Evolutionary conservation across 1,284 basidiomycete species (phyloP), one percentile per base, ranked within the genome.

Genomic region (Ustilago vetiveriae): DNA sequence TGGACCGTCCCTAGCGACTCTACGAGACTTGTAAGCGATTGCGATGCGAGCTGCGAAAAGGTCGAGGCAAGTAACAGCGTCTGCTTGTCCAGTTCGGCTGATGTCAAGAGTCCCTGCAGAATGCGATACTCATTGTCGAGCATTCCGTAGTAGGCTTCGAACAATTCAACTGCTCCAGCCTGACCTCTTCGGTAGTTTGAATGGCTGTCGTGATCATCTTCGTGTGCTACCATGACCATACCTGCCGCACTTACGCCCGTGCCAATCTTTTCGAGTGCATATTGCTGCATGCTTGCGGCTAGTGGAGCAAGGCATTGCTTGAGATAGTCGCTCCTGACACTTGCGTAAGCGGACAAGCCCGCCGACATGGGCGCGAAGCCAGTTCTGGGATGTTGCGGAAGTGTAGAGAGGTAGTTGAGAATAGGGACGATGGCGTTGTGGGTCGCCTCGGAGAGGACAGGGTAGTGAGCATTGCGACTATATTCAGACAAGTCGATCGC

Each of bases 81-180:
- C 47, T 72, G 67, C 26, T 50, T 48, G 36, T 60, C 50, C 19
- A 67, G 56, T 21, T 73, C 60, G 19, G 62, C 58, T 10, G 57
- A 59, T 1, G 62, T 40, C 3, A 79, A 41, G 1, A 79, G 40
- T 4, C 62, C 48, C 10, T 69, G 43, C 17, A 74, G 32, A 36
- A 76, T 64, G 10, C 59, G 46, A 22, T 73, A 67, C 35, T 79
- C 74, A 41, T 68, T 72, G 23, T 80, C 71, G 1, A 78, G 55
- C 60, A 79, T 71, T 23, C 50, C 62, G 13, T 76, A 55, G 55
- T 60, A 68, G 2, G 71, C 73, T 14, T 62, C 52, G 38, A 80
- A 53, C 40, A 74, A 69, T 33, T 75, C 71, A 1, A 63, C 49
- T 1, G 72, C 52, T 11, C 74, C 57, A 38, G 74, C 46, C 36